Percentiles rank a stretch among this genome's conserved stretches.
phyloP scores from a whole-genome alignment of 2,329 filamentous ascomycete species.

The Diaporthe velutina region DNA sequence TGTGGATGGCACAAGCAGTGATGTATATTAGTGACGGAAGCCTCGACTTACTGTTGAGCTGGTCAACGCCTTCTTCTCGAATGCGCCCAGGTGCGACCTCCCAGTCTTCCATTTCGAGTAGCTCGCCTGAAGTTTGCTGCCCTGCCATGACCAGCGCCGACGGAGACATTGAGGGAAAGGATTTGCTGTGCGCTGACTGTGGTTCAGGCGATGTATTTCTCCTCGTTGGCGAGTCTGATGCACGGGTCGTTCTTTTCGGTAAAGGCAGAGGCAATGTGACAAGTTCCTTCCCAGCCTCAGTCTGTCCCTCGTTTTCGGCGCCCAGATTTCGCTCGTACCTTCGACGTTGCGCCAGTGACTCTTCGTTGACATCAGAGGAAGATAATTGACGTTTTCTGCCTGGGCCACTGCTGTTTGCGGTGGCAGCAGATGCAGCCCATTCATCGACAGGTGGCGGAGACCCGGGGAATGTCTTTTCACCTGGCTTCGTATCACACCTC shows the following conservation, averaged over 20 bases:
- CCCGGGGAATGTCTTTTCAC: neutral
- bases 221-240: neutral
- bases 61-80: slow-evolving; percentile 30
- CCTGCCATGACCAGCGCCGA: slow-evolving; percentile 42
- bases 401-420: neutral
- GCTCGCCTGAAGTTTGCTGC: slow-evolving; percentile 36
- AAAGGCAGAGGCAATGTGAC: slow-evolving; percentile 13
- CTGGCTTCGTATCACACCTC: neutral
- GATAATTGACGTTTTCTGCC: slow-evolving; percentile 22
- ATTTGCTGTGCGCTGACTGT: neutral
- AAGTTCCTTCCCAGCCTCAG: neutral
- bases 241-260: neutral
- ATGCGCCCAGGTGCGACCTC: slow-evolving; percentile 52
- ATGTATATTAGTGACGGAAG: neutral
- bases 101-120: slow-evolving; percentile 53
- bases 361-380: neutral
- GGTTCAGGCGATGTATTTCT: neutral
- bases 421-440: slow-evolving; percentile 22
- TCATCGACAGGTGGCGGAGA: slow-evolving; percentile 1
- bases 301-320: neutral
- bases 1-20: no score
- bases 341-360: neutral
- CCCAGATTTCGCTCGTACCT: neutral
- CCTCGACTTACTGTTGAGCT: slow-evolving; percentile 42
- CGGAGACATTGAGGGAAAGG: neutral